Base-by-base conservation (phyloP, 1,284 basidiomycete genomes). In the Microbotryum silenes-acaulis region DNA sequence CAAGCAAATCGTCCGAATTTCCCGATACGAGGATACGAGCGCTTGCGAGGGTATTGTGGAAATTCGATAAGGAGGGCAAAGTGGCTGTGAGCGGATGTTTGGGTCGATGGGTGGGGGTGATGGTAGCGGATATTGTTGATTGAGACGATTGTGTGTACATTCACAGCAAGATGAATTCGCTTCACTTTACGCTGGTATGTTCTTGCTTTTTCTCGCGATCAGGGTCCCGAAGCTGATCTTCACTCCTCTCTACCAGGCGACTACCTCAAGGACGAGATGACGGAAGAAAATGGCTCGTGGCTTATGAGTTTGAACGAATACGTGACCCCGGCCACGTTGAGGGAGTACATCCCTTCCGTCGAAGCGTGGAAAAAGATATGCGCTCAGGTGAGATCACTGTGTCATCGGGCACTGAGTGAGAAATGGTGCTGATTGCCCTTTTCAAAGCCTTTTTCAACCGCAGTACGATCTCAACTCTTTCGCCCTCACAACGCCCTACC, bases 391-490 rank as follows among this genome's bases (percentile, higher is more conserved):
- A 5, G 8, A 6, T 27, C 37, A 6, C 14, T 20, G 25, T 16
- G 16, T 18, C 20, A 23, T 18, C 25, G 20, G 31, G 14, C n/a
- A 21, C 14, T 27, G 6, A 50, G n/a, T 14, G 69, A 85, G 23
- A 81, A 86, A 47, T 87, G 86, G 20, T 27, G 5, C 27, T 27
- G 27, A 27, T 27, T 27, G 27, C 27, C 27, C 27, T 27, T 6
- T 27, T 27, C 5, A 27, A 27, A 27, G 6, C 27, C 27, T 27
- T 6, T 27, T 27, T 6, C 5, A 27, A 27, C 27, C 27, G 12
- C 69, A 94, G 88, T 91, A 94, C 73, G 81, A 83, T 9, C 87
- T 88, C 6, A 97, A 97, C 73, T 86, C 91, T 0, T 89, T 96
- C 73, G 87, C 91, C 0, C 78, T 94, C 14, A 85, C 89, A 0